Evolutionary conservation across 495 filamentous ascomycete species (phyloP), one percentile per base, ranked within the genome.

Genomic region (Penicillium nucicola): DNA sequence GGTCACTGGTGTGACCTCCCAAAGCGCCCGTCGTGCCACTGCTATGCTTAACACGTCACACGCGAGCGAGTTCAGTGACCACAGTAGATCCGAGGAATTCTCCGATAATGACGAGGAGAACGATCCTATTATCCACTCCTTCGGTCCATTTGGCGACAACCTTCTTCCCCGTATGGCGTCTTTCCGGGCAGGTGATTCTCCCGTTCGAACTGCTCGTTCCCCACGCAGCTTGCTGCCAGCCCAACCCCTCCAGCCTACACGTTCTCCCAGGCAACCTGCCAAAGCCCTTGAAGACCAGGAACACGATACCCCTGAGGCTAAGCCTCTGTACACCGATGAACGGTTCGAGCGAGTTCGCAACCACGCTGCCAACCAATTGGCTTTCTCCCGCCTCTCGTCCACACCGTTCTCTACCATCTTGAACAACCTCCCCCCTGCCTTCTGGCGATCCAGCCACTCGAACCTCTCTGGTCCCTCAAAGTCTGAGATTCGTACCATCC

Each of bases 331-430:
- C n/a, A 55, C 57, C 38, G 72, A 61, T 41, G 70, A 73, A 40
- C 55, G 50, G 23, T 60, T 53, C 8, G 69, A 70, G 60, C 47
- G 67, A 57, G 70, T 62, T 58, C 79, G 58, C 66, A 90, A 97
- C 62, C 95, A 97, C 61, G 84, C 92, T 42, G 78, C 88, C 60
- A 98, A 97, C 66, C 93, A 98, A 67, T 77, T 98, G 15, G 92
- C 95, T n/a, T 98, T 87, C 66, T 96, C 93, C 11, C 89, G 95
- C 15, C 76, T 97, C 2, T 89, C 91, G n/a, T 93, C 92, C 10
- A 92, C 89, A 1, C 92, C 93, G 1, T 82, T 97, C 32, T 91
- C 91, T 1, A 86, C 87, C 10, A 89, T 98, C 49, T 69, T 95
- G 68, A 84, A 80, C 63, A 88, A 93, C 60, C 82, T 97, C 4